These are phyloP conservation scores for Cryptococcus sp. DNA, from an alignment of 1,284 basidiomycete species.

Conservation along the genomic window DNA sequence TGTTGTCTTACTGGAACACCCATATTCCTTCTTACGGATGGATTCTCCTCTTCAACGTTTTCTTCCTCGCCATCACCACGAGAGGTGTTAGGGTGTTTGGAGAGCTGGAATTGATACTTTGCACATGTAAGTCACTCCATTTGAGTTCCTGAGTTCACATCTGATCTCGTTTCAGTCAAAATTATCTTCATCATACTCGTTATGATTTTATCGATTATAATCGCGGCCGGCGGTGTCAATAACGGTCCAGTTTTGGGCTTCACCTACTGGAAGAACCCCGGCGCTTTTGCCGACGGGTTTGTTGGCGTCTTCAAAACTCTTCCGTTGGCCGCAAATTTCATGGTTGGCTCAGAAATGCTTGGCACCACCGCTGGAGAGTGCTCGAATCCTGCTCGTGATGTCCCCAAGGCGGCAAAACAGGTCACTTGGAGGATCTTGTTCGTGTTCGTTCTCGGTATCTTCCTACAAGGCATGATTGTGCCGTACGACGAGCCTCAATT, in stretches of 20 bases:
- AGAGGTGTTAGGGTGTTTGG: slow-evolving; percentile 5
- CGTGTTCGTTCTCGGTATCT: slow-evolving; percentile 13
- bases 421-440: slow-evolving; percentile 20
- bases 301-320: slow-evolving; percentile 7
- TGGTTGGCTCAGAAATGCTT: slow-evolving; percentile 33
- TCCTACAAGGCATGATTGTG: slow-evolving; percentile 7
- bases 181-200: slow-evolving; percentile 1
- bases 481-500: slow-evolving; percentile 7
- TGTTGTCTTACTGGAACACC: slow-evolving; percentile 5
- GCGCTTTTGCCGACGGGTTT: slow-evolving; percentile 7
- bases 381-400: slow-evolving; percentile 11
- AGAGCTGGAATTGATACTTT: neutral
- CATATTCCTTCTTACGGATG: neutral
- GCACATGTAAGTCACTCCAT: too few species aligned
- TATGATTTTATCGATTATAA: slow-evolving; percentile 3
- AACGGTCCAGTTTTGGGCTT: neutral
- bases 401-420: slow-evolving; percentile 14
- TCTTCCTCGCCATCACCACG: slow-evolving; percentile 1
- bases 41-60: slow-evolving; percentile 1
- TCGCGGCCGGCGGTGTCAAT: slow-evolving; percentile 1
- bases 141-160: too few species aligned
- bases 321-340: neutral
- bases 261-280: slow-evolving; percentile 7
- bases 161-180: neutral
- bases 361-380: slow-evolving; percentile 16